Evolutionary conservation across 1,284 basidiomycete species (phyloP).

Genomic region (Pyrrhoderma lamaoense): DNA sequence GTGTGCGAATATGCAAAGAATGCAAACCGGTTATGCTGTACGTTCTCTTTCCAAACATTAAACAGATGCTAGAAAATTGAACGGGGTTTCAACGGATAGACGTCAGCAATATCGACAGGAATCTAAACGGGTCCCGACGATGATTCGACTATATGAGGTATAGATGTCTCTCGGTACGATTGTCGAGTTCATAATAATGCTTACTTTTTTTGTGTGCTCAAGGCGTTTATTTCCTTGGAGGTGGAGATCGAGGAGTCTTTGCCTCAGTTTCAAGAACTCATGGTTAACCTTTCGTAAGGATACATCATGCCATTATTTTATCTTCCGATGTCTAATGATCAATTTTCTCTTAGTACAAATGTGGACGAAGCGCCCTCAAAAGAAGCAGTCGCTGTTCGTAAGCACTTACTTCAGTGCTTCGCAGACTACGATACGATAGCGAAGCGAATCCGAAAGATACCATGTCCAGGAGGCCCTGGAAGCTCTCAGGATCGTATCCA

Average conservation of each 20-base stretch:
- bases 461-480: constrained; percentile 48
- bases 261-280: constrained; percentile 66
- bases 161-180: constrained; percentile 15
- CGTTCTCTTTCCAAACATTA: constrained; percentile 25
- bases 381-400: constrained; percentile 66
- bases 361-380: constrained; percentile 50
- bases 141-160: constrained; percentile 68
- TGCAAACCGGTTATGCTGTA: constrained; percentile 77
- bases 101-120: constrained; percentile 78
- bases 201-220: constrained; percentile 1
- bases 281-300: constrained; percentile 46
- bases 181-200: constrained; percentile 2
- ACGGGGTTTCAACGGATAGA: constrained; percentile 31
- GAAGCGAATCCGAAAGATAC: constrained; percentile 74
- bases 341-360: background rate
- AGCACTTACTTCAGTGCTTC: constrained; percentile 77
- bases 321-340: background rate
- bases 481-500: constrained; percentile 82
- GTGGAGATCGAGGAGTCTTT: constrained; percentile 64
- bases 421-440: constrained; percentile 83
- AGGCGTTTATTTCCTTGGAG: constrained; percentile 74
- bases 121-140: constrained; percentile 51
- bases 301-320: background rate
- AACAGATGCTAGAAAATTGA: no score
- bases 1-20: constrained; percentile 75